Conservation (phyloP, 257 asterid genomes). For the Voacanga thouarsii region DNA sequence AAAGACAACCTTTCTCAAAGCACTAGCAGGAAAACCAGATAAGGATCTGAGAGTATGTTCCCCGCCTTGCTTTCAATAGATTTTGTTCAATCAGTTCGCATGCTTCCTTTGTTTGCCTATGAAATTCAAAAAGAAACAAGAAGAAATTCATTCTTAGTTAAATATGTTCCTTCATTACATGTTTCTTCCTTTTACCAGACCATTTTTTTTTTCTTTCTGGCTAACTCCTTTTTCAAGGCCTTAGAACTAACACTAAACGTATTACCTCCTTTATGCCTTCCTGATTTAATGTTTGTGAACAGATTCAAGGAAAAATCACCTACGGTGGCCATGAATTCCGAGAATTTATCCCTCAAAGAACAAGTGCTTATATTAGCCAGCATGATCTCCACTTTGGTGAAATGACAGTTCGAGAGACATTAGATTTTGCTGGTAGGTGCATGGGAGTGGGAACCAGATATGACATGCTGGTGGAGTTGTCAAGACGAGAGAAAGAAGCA, state of each 20-base stretch:
- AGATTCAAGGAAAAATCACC: slow-evolving; percentile 73
- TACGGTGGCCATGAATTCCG: slow-evolving; percentile 78
- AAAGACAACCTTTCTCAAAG: slow-evolving; percentile 39
- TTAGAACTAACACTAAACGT: not conserved
- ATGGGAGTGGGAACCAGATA: slow-evolving; percentile 68
- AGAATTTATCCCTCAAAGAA: slow-evolving; percentile 80
- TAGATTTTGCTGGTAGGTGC: slow-evolving; percentile 33
- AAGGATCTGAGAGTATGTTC: slow-evolving; percentile 26
- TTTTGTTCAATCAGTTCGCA: not conserved
- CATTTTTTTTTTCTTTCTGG: too few species aligned
- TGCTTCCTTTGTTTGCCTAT: not conserved
- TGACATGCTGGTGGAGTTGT: slow-evolving; percentile 58
- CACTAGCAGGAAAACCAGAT: slow-evolving; percentile 44
- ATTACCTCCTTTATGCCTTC: not conserved
- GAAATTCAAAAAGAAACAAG: too few species aligned
- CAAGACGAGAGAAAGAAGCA: slow-evolving; percentile 54
- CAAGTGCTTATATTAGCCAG: slow-evolving; percentile 29
- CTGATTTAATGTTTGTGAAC: slow-evolving; percentile 11
- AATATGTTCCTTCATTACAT: not conserved
- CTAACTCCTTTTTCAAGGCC: too few species aligned
- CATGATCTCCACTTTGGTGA: slow-evolving; percentile 89
- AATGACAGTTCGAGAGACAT: slow-evolving; percentile 87
- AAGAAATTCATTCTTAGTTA: not conserved
- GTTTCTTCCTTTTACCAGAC: not conserved
- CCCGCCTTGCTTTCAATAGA: not conserved